Evolutionary conservation across 2,329 filamentous ascomycete species (phyloP), one percentile per base, ranked within the genome.

Genomic region (Calonectria naviculata): DNA sequence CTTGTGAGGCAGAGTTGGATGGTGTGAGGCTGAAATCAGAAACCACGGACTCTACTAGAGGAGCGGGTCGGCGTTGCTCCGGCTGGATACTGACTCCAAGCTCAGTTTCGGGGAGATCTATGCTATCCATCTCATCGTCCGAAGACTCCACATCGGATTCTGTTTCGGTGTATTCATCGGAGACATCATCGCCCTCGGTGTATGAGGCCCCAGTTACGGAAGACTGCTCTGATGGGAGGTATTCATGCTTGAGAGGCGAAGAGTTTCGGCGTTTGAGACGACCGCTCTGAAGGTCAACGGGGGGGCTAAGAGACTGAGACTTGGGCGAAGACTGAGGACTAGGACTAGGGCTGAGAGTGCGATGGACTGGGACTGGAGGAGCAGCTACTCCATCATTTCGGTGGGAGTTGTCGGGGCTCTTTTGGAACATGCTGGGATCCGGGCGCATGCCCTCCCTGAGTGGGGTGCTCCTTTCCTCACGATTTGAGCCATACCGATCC

Each of bases 161-260:
- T 58, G 90, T 89, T 56, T 86, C 84, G 7, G 88, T 89, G 21
- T 87, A 82, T 12, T 78, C 73, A 21, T 79, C 76, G 8, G 70
- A 73, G 44, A 89, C 87, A n/a, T 84, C 84, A 15, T 88, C 88
- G 17, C 85, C 81, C 41, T 88, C 86, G 31, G 85, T 87, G 36
- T 88, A 86, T n/a, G 90, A 88, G 28, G 87, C 88, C 7, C 88
- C 91, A 8, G 90, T 90, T 47, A 90, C 85, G 0, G 90, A 92
- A 0, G 89, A 91, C 58, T 87, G 83, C 62, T 92, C 90, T 1
- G 97, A 98, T 17, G 96, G 96, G 73, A 95, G 93, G 78, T 98
- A 99, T 84, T 99, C 96, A 80, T 98, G 96, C 85, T 99, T 99
- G 61, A 99, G 87, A 0, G 97, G 97, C 1, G 97, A 99, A 0